These are phyloP conservation scores for Mycena belliarum DNA, from an alignment of 768 basidiomycete genomes.

Conservation along the genomic window DNA sequence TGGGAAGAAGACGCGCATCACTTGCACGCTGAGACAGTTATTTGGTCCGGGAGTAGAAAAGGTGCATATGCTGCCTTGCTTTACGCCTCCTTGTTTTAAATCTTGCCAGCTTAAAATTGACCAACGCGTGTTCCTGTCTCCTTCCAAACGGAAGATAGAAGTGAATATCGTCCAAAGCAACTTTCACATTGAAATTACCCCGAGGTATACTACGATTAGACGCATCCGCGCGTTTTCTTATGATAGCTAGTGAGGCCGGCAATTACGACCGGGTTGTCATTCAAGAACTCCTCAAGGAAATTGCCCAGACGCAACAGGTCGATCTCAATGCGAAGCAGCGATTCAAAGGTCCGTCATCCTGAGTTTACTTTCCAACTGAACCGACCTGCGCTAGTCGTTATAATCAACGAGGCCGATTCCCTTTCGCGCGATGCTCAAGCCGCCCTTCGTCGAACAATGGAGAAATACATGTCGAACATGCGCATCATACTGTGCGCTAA, in stretches of 20 bases:
- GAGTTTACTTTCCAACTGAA: not conserved
- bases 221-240: not conserved
- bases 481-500: constrained; percentile 96
- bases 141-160: constrained; percentile 91
- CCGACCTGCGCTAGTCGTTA: constrained; percentile 64
- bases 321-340: constrained; percentile 95
- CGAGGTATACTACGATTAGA: constrained; percentile 49
- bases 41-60: constrained; percentile 94
- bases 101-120: constrained; percentile 93
- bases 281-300: constrained; percentile 96
- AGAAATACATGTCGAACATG: constrained; percentile 98
- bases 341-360: constrained; percentile 76
- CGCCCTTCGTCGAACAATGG: constrained; percentile 96
- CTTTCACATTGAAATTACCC: constrained; percentile 95
- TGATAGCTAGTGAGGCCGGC: constrained; percentile 80
- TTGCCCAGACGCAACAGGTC: constrained; percentile 98
- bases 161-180: constrained; percentile 97
- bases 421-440: constrained; percentile 96
- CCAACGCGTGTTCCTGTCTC: constrained; percentile 92
- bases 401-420: constrained; percentile 96
- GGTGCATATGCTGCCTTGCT: constrained; percentile 48
- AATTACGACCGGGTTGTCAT: constrained; percentile 94
- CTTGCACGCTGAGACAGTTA: constrained; percentile 84
- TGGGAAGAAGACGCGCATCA: constrained; percentile 96
- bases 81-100: not conserved